Percentiles rank a stretch among this genome's conserved stretches.
Evolutionary conservation across 2,329 filamentous ascomycete genomes (phyloP).

Genomic region (Ilyonectria mors-panacis): DNA sequence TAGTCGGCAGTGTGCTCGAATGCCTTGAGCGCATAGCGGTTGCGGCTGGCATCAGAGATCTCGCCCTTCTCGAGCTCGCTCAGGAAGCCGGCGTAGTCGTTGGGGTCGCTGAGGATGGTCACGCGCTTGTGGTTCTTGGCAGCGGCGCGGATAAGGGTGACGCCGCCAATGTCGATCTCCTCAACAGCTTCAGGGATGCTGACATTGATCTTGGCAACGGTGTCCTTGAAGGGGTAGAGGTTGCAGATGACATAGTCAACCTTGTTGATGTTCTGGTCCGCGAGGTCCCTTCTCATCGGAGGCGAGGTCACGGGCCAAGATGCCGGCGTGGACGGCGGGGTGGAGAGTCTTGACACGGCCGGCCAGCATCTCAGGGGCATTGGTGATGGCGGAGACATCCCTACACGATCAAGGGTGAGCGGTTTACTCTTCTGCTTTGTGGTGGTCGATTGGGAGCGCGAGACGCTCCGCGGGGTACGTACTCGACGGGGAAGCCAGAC

Average conservation of each 20-base stretch:
- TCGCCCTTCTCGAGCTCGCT: slow-evolving; percentile 90
- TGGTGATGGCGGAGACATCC: slow-evolving; percentile 97
- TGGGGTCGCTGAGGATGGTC: slow-evolving; percentile 94
- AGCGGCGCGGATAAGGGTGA: slow-evolving; percentile 94
- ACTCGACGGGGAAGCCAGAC: slow-evolving; percentile 95
- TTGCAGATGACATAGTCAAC: slow-evolving; percentile 98
- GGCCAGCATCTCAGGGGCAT: slow-evolving; percentile 96
- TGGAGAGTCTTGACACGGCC: slow-evolving; percentile 92
- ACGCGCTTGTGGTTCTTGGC: slow-evolving; percentile 98
- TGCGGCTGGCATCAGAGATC: slow-evolving; percentile 87
- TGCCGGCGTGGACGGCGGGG: slow-evolving; percentile 90
- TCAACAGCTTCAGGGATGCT: slow-evolving; percentile 97
- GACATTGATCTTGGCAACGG: slow-evolving; percentile 95
- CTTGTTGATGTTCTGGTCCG: slow-evolving; percentile 94
- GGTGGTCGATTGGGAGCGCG: background rate
- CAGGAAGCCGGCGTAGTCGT: slow-evolving; percentile 94
- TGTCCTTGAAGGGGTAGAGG: slow-evolving; percentile 99
- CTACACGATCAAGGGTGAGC: slow-evolving; percentile 58
- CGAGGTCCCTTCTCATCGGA: slow-evolving; percentile 98
- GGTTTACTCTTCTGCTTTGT: background rate
- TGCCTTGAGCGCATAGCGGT: slow-evolving; percentile 94
- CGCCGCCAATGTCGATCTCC: slow-evolving; percentile 98
- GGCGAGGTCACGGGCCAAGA: slow-evolving; percentile 93
- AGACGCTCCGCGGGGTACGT: slow-evolving; percentile 54
- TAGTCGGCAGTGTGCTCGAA: slow-evolving; percentile 99